Percentiles rank a stretch among this genome's conserved stretches.
These are phyloP conservation scores for Lachancea sp. DNA, from an alignment of 805 yeast species.

Conservation along the genomic window DNA sequence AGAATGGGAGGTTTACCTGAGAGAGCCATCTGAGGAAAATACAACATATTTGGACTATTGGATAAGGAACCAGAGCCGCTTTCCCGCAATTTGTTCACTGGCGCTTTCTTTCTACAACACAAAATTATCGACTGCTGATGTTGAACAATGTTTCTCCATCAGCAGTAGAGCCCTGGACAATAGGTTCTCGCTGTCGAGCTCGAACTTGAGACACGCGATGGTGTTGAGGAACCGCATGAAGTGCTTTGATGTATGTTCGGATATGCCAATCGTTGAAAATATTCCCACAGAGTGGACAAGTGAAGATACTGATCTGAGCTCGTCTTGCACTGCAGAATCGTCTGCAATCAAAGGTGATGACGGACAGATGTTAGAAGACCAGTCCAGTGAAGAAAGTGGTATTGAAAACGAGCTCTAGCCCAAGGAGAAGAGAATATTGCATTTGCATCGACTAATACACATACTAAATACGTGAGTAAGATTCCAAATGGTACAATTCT, in stretches of 20 bases:
- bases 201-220: not conserved
- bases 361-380: not conserved
- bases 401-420: not conserved
- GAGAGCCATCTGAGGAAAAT: constrained; percentile 1
- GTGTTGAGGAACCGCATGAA: not conserved
- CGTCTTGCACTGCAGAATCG: not conserved
- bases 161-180: not conserved
- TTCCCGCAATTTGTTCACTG: not conserved
- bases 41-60: not conserved
- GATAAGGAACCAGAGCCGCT: not conserved
- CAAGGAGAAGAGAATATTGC: not conserved
- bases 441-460: no score
- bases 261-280: not conserved
- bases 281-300: not conserved
- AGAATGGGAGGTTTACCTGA: not conserved
- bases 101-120: not conserved
- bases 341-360: no score
- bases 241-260: not conserved
- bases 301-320: not conserved
- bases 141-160: not conserved
- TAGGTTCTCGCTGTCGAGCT: not conserved
- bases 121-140: not conserved
- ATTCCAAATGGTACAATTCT: no score
- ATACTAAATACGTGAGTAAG: no score
- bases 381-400: not conserved